Conservation (phyloP, 163 green algal species). For the Scenedesmus sp. region DNA sequence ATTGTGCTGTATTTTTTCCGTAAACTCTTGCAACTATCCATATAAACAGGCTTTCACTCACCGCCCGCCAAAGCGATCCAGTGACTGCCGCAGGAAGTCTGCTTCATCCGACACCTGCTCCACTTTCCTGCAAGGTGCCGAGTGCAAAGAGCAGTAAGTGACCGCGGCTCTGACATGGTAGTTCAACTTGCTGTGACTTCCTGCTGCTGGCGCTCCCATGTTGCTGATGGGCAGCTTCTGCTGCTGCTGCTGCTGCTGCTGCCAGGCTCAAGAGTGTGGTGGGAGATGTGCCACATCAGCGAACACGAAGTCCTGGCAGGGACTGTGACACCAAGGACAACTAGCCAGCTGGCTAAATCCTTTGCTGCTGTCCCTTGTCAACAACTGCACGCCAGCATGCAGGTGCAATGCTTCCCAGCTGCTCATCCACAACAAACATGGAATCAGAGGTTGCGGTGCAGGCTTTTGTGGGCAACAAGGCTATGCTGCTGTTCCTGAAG, state of each 20-base stretch:
- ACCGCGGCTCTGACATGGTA: background rate
- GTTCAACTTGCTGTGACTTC: background rate
- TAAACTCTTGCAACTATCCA: too few relatives aligned
- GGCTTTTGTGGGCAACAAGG: too few relatives aligned
- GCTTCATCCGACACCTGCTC: slow-evolving; percentile 86
- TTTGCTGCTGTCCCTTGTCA: background rate
- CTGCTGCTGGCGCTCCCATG: background rate
- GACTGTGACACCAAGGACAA: background rate
- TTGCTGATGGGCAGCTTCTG: background rate
- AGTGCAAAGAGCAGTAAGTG: background rate
- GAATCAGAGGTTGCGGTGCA: too few relatives aligned
- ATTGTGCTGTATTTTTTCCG: too few relatives aligned
- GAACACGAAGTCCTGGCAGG: too few relatives aligned
- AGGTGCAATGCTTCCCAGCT: background rate
- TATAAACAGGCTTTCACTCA: background rate
- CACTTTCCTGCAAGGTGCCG: slow-evolving; percentile 74
- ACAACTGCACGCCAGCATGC: background rate
- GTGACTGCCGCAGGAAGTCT: slow-evolving; percentile 61
- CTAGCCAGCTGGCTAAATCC: background rate
- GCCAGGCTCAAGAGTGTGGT: too few relatives aligned
- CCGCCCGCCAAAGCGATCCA: slow-evolving; percentile 68
- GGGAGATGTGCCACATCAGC: too few relatives aligned
- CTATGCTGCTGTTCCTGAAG: background rate
- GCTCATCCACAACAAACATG: background rate
- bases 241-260: background rate